These are phyloP conservation scores for Dothideomycetes sp. DNA, from an alignment of 2,329 filamentous ascomycete genomes.

Conservation along the genomic window DNA sequence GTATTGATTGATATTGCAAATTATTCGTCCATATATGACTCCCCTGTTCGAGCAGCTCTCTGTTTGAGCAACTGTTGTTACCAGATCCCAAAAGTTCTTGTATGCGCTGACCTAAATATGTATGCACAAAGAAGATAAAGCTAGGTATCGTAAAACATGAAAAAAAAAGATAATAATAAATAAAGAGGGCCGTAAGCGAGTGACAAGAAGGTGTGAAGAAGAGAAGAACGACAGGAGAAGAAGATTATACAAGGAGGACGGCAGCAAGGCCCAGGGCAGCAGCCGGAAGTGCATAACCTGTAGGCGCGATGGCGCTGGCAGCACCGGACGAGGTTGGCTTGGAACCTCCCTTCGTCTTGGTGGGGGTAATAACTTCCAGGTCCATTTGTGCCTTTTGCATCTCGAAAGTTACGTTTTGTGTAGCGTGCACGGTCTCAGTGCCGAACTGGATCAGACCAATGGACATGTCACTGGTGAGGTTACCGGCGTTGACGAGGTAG, in stretches of 20 bases:
- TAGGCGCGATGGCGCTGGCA: constrained; percentile 5
- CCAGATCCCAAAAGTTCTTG: constrained; percentile 7
- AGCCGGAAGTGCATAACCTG: constrained; percentile 2
- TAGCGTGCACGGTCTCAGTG: constrained; percentile 12
- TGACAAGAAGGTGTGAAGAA: constrained; percentile 11
- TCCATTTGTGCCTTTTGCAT: constrained; percentile 11
- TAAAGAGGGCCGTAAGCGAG: constrained; percentile 11
- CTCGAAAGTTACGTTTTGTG: constrained; percentile 10
- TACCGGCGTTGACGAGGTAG: constrained; percentile 1
- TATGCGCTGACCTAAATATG: constrained; percentile 10
- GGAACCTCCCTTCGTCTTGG: constrained; percentile 8
- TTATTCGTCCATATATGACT: no score
- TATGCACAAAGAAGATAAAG: constrained; percentile 12
- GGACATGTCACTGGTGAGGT: constrained; percentile 8
- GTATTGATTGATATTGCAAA: no score
- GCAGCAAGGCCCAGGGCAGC: constrained; percentile 12
- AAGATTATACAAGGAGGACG: constrained; percentile 7
- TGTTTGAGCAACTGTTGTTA: constrained; percentile 10
- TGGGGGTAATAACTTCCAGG: constrained; percentile 5
- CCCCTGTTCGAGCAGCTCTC: constrained; percentile 9
- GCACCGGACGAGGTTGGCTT: constrained; percentile 6
- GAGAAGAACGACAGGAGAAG: constrained; percentile 8
- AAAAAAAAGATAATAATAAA: constrained; percentile 5
- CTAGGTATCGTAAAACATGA: constrained; percentile 8
- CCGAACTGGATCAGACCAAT: constrained; percentile 11